These are phyloP conservation scores for Neonectria faginata DNA, from an alignment of 2,329 filamentous ascomycete genomes.

Conservation along the genomic window DNA sequence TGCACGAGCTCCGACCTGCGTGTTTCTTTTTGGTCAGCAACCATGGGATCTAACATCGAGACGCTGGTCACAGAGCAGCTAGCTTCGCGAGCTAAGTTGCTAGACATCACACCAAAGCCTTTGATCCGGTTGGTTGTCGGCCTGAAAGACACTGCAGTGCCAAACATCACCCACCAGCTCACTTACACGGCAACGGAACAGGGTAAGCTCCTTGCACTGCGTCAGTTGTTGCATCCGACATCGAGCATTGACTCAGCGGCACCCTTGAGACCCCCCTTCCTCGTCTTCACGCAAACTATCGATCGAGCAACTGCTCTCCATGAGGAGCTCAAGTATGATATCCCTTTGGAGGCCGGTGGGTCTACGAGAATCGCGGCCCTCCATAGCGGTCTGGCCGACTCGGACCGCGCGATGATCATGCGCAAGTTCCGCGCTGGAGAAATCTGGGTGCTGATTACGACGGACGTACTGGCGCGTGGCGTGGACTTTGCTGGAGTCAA, in stretches of 20 bases:
- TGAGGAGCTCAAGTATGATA: slow-evolving; percentile 93
- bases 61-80: slow-evolving; percentile 78
- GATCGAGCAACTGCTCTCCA: slow-evolving; percentile 88
- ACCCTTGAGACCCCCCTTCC: slow-evolving; percentile 83
- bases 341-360: slow-evolving; percentile 87
- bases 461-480: slow-evolving; percentile 89
- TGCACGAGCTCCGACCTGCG: slow-evolving; percentile 78
- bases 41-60: slow-evolving; percentile 95
- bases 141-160: slow-evolving; percentile 93
- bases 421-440: slow-evolving; percentile 90
- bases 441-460: slow-evolving; percentile 97
- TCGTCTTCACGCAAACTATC: slow-evolving; percentile 97
- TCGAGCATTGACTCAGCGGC: slow-evolving; percentile 66
- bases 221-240: slow-evolving; percentile 86
- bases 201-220: slow-evolving; percentile 90
- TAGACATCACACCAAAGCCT: slow-evolving; percentile 56
- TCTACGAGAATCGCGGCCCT: slow-evolving; percentile 87
- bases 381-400: slow-evolving; percentile 85
- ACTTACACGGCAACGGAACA: slow-evolving; percentile 92
- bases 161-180: slow-evolving; percentile 89
- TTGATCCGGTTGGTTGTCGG: slow-evolving; percentile 92
- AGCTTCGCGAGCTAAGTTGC: slow-evolving; percentile 60
- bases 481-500: slow-evolving; percentile 97
- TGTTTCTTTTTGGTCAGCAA: slow-evolving; percentile 92
- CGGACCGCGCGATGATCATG: slow-evolving; percentile 83